A percentile compares a stretch with the other conserved stretches of the same genome.
Evolutionary conservation across 768 basidiomycete genomes (phyloP).

Genomic region (Auriscalpium vulgare): DNA sequence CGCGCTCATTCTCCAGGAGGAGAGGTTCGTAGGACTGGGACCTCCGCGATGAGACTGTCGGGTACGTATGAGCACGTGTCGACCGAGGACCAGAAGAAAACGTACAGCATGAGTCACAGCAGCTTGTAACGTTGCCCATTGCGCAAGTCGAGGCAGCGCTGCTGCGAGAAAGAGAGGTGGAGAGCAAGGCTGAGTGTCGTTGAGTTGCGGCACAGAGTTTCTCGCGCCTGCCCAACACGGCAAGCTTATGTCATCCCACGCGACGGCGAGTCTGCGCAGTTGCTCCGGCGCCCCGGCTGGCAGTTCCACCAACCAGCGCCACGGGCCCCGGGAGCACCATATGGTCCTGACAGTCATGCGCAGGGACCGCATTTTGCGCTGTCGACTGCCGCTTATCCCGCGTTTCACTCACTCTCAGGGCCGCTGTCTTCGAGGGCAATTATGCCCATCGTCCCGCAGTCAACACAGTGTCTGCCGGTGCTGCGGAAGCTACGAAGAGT

Average conservation of each 20-base stretch:
- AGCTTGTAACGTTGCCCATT: constrained; percentile 76
- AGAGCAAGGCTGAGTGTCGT: constrained; percentile 1
- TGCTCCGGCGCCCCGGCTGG: no score
- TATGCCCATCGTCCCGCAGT: not conserved
- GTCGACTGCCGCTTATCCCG: not conserved
- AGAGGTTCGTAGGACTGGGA: constrained; percentile 84
- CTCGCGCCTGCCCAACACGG: not conserved
- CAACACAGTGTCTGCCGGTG: not conserved
- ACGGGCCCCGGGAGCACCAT: not conserved
- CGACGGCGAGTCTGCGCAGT: not conserved
- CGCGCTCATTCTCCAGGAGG: constrained; percentile 87
- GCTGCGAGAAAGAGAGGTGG: constrained; percentile 1
- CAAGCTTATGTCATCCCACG: not conserved
- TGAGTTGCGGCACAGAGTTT: not conserved
- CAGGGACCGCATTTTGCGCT: not conserved
- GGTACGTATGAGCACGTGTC: constrained; percentile 6
- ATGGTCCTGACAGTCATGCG: not conserved
- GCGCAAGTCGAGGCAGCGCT: not conserved
- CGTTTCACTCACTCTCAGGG: not conserved
- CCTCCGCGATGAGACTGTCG: constrained; percentile 68
- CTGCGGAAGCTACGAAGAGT: not conserved
- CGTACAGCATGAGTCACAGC: constrained; percentile 81
- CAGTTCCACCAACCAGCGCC: not conserved
- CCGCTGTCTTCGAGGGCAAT: not conserved
- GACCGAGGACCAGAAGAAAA: constrained; percentile 9